Conservation (phyloP, 2,329 filamentous ascomycete genomes). For the Xylariaceae sp. region DNA sequence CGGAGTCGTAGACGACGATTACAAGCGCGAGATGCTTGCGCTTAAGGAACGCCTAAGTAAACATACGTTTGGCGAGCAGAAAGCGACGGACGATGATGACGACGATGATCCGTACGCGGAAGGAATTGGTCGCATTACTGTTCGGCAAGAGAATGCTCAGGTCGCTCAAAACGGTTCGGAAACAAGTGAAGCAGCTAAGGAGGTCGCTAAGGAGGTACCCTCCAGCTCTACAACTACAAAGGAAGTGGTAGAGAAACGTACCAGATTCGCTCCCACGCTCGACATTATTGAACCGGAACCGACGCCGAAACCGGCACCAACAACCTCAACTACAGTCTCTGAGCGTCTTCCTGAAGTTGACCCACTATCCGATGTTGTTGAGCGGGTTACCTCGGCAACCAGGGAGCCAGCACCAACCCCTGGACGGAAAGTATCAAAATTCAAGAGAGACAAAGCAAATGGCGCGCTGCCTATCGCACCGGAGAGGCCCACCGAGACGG, state of each 20-base stretch:
- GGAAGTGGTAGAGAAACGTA: constrained; percentile 26
- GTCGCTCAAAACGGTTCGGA: background rate
- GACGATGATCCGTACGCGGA: constrained; percentile 36
- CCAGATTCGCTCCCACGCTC: constrained; percentile 29
- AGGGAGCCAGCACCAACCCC: constrained; percentile 11
- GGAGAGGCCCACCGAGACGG: constrained; percentile 41
- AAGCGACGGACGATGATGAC: constrained; percentile 40
- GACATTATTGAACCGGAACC: constrained; percentile 25
- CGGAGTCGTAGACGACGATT: constrained; percentile 64
- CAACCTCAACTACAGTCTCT: constrained; percentile 27
- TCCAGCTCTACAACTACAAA: constrained; percentile 1
- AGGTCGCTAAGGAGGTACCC: background rate
- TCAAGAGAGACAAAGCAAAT: constrained; percentile 41
- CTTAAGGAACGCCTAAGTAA: constrained; percentile 64
- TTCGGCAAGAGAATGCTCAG: constrained; percentile 28
- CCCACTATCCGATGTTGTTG: constrained; percentile 50
- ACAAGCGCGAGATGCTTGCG: constrained; percentile 76
- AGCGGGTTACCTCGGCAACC: constrained; percentile 33
- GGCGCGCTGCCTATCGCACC: constrained; percentile 25
- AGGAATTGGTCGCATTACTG: constrained; percentile 36
- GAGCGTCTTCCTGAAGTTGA: constrained; percentile 34
- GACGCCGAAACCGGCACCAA: constrained; percentile 3
- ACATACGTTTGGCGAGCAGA: constrained; percentile 34
- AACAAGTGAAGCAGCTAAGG: constrained; percentile 23
- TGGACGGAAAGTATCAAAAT: constrained; percentile 46